Evolutionary conservation across 2,329 filamentous ascomycete genomes (phyloP), one percentile per base, ranked within the genome.

Genomic region (Fusarium sp.): DNA sequence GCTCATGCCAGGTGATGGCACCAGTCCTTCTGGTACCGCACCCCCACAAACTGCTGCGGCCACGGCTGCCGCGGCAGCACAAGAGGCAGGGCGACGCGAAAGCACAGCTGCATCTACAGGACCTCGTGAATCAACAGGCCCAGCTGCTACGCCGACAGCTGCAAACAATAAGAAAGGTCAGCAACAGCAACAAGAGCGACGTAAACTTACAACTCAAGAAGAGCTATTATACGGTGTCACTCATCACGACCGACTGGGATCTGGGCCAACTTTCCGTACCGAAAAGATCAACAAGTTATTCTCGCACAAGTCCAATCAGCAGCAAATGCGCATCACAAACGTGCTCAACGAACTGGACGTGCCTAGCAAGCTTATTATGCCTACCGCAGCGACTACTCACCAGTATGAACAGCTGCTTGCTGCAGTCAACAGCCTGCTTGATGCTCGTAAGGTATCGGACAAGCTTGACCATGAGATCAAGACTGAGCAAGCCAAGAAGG

Each of bases 211-310:
- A 7, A 86, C 91, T 48, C 88, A 92, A 71, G 92, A 97, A 80
- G 91, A 94, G 81, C 80, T 87, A 68, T 86, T 91, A 34, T 98
- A 95, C 76, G 96, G 95, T 68, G 92, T 99, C 12, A 88, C 91
- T 10, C 89, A 93, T 70, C 92, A 95, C 77, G 95, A 98, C 59
- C 92, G 95, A 28, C 86, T 98, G 41, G 90, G 91, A 3, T 92
- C 91, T 11, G 95, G 96, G 9, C 93, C 97, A 37, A 91, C 93
- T 16, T 98, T 98, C 86, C 92, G 95, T 14, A 93, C 93, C 28
- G 92, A 95, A 74, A 91, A 89, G 78, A 88, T 95, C 62, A 90
- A 91, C 72, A 94, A 94, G 79, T 87, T 93, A 25, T 91, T 93
- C 59, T 89, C 90, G 40, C 91, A 91, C 69, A 94, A 94, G 81